Base-by-base conservation (phyloP, 805 yeast genomes). In the Ogataea thermomethanolica region DNA sequence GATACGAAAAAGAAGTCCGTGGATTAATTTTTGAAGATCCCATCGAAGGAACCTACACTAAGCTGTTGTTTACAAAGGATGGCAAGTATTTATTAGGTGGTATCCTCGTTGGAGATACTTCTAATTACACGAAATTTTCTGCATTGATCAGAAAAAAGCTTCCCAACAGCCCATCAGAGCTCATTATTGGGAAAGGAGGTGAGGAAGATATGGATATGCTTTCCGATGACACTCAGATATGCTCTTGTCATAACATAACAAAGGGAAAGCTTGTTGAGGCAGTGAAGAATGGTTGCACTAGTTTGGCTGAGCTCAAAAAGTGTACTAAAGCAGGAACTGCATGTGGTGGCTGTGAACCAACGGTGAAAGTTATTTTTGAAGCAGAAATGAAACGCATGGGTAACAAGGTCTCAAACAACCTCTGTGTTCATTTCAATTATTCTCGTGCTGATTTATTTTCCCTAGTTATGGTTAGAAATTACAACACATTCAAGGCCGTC, bases 281-380 rank as follows among this genome's bases (percentile, higher is more conserved):
- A 23, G 52, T 64, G n/a, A 46, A 54, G 17, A 53, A 51, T 40
- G 69, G 56, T 12, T 55, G 61, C 26, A 44, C 44, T 1, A 54
- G 64, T 12, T 34, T 64, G 12, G 62, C 61, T 8, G 65, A 62
- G 25, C 46, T 64, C 35, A 62, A 63, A 48, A 55, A 59, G 22
- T 47, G 55, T 32, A 63, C 69, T 5, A 64, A 64, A 39, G 68
- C 69, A 3, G 69, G 63, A 15, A 62, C 68, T 14, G 65, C 68
- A 1, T 64, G 69, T 40, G 68, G 69, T 35, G 69, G 68, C 7
- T 64, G 69, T 48, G 64, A 61, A 30, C 63, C 65, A 7, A 61
- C 65, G 1, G 59, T 64, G 44, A 63, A 62, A 46, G 58, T 61
- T 15, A 59, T 64, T 7, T 64, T 62, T 44, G 63, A 59, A 26